Conservation (phyloP, 257 asterid species). For the Coffea canephora region DNA sequence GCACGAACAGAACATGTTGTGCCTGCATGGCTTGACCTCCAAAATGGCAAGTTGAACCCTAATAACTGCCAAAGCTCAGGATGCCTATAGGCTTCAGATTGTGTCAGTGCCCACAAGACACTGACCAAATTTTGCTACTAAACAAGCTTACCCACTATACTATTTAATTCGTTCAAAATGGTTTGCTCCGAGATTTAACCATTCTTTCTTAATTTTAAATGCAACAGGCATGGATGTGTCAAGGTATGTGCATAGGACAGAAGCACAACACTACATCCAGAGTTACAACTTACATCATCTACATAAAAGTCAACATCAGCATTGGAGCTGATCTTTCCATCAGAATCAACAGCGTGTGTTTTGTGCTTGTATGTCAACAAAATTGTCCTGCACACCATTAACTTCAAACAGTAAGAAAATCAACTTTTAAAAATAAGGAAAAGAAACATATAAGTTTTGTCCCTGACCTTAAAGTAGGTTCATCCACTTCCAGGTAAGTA, state of each 20-base stretch:
- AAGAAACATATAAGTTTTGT: background rate
- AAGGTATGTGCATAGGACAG: background rate
- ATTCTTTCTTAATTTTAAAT: background rate
- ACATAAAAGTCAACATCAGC: slow-evolving; percentile 83
- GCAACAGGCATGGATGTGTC: background rate
- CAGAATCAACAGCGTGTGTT: slow-evolving; percentile 74
- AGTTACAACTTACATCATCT: slow-evolving; percentile 61
- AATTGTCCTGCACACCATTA: slow-evolving; percentile 58
- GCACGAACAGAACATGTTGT: background rate
- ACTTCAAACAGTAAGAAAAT: slow-evolving; percentile 13
- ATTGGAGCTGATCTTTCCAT: slow-evolving; percentile 72
- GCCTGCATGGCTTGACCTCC: background rate
- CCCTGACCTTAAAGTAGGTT: slow-evolving; percentile 73
- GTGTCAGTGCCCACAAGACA: background rate
- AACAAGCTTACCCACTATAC: background rate
- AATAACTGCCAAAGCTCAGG: too few relatives aligned
- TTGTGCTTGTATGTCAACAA: slow-evolving; percentile 96
- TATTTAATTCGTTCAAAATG: too few relatives aligned
- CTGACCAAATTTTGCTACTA: background rate
- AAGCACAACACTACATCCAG: background rate
- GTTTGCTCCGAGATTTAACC: background rate
- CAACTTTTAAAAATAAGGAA: background rate
- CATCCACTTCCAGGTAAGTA: slow-evolving; percentile 79
- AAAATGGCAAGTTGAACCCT: background rate
- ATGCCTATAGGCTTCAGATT: too few relatives aligned